Conservation (phyloP, 345 rosid species). For the Cardamine occulta region DNA sequence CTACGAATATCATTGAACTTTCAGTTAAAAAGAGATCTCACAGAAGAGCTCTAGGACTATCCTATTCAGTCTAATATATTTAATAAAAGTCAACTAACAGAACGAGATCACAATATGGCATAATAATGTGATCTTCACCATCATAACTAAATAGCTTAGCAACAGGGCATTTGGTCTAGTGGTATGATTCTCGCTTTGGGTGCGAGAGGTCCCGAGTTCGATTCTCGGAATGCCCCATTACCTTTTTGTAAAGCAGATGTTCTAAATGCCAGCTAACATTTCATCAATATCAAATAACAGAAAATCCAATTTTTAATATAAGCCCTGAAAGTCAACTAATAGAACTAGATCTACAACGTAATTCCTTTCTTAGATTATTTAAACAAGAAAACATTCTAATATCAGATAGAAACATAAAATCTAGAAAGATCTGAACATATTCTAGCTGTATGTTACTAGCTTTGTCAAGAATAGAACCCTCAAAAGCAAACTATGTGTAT, state of each 20-base stretch:
- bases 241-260: not conserved
- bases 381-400: not conserved
- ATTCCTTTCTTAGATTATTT: not conserved
- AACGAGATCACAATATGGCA: not conserved
- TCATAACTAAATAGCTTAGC: not conserved
- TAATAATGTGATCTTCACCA: not conserved
- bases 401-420: not conserved
- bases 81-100: not conserved
- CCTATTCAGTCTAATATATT: not conserved
- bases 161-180: slow-evolving; percentile 18
- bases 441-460: not conserved
- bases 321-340: not conserved
- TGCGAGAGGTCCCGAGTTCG: slow-evolving; percentile 68
- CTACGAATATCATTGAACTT: not conserved
- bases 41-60: not conserved
- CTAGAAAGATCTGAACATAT: not conserved
- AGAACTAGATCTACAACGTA: slow-evolving; percentile 8
- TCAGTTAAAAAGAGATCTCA: not conserved
- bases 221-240: slow-evolving; percentile 60
- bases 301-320: not conserved
- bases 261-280: not conserved
- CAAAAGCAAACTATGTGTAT: not conserved
- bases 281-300: not conserved
- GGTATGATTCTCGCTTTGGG: slow-evolving; percentile 31
- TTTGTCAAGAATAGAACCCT: not conserved